phyloP scores from a whole-genome alignment of 2,329 filamentous ascomycete species.

The Hymenoscyphus fraxineus region DNA sequence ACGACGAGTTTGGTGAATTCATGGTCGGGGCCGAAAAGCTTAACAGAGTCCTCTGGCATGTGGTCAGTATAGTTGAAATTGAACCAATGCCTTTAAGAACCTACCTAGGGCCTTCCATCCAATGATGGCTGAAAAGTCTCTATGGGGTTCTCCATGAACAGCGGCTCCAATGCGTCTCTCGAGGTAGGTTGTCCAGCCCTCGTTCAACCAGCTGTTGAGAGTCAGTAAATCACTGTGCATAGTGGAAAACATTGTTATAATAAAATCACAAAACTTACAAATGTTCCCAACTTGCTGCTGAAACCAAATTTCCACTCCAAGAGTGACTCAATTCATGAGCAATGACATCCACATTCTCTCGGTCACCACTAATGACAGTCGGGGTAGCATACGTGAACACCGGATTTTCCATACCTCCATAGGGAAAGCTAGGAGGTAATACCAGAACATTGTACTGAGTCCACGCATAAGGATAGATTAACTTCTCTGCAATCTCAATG shows the following conservation, averaged over 20 bases:
- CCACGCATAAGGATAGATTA: conserved; percentile 88
- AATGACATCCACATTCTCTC: conserved; percentile 93
- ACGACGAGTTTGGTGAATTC: conserved; percentile 91
- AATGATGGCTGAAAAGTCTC: conserved; percentile 93
- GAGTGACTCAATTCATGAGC: conserved; percentile 76
- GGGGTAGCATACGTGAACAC: conserved; percentile 94
- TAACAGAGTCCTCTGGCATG: conserved; percentile 65
- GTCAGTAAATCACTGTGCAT: not conserved
- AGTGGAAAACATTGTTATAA: not conserved
- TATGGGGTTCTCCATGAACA: conserved; percentile 78
- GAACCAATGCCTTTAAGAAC: conserved; percentile 19
- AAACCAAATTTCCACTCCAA: conserved; percentile 87
- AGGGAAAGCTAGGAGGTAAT: conserved; percentile 84
- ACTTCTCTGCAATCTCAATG: conserved; percentile 76
- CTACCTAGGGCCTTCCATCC: conserved; percentile 71
- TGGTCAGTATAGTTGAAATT: not conserved
- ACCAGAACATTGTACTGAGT: conserved; percentile 92
- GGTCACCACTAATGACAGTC: conserved; percentile 85
- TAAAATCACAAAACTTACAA: conserved; percentile 48
- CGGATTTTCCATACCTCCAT: conserved; percentile 89
- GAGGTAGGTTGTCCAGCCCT: conserved; percentile 92
- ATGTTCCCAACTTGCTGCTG: conserved; percentile 77
- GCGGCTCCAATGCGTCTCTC: conserved; percentile 77
- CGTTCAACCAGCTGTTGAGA: conserved; percentile 57
- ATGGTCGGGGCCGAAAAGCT: conserved; percentile 75